Conservation (phyloP, 805 yeast species). For the Candida sanyiensis region DNA sequence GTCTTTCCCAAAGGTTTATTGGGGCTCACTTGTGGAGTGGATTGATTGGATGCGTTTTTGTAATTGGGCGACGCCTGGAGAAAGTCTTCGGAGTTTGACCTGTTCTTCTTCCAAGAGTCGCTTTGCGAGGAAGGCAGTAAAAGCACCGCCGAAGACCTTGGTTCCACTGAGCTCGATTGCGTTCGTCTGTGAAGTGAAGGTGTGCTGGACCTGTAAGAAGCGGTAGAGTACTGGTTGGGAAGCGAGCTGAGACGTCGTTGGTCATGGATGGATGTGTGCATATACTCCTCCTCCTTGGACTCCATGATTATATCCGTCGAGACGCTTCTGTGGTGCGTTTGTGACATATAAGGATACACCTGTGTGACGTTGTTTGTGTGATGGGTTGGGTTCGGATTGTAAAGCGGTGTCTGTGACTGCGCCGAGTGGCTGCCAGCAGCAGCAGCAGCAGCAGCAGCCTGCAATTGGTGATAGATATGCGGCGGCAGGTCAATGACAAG, state of each 20-base stretch:
- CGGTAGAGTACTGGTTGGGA: constrained; percentile 14
- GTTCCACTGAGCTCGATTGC: constrained; percentile 23
- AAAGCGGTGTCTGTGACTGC: neutral
- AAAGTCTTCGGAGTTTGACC: constrained; percentile 1
- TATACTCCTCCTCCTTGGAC: constrained; percentile 21
- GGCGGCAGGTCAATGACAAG: constrained; percentile 48
- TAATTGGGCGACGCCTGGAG: neutral
- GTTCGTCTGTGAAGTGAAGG: constrained; percentile 19
- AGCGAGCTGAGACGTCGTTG: constrained; percentile 18
- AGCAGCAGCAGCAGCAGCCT: neutral
- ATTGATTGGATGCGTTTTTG: neutral
- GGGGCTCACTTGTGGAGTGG: neutral
- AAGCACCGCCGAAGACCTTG: constrained; percentile 23
- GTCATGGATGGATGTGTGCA: constrained; percentile 4
- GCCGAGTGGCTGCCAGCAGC: neutral
- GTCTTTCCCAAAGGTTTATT: neutral
- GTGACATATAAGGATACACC: neutral
- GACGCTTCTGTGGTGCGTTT: constrained; percentile 9
- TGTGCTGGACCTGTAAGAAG: constrained; percentile 9
- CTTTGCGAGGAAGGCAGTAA: constrained; percentile 19
- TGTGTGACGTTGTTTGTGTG: constrained; percentile 2
- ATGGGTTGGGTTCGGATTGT: neutral
- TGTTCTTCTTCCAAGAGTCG: constrained; percentile 5
- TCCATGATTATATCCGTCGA: constrained; percentile 23
- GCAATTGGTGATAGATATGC: constrained; percentile 7